Conservation (phyloP, 495 filamentous ascomycete species). For the Chaetomidium leptoderma region DNA sequence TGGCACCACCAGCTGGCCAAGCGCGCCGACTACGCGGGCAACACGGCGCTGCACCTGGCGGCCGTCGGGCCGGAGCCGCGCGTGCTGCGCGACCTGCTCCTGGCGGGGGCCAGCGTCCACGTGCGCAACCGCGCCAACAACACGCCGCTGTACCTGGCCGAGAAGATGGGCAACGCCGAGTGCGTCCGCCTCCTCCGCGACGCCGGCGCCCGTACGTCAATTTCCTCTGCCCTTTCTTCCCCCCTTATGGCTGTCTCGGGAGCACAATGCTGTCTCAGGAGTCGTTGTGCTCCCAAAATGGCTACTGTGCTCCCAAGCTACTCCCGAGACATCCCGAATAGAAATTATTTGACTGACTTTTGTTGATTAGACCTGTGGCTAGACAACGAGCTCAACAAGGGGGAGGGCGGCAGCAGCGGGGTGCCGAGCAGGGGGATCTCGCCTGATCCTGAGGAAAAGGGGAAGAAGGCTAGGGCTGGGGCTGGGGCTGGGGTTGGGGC, state of each 20-base stretch:
- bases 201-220: slow-evolving; percentile 37
- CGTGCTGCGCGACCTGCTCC: slow-evolving; percentile 68
- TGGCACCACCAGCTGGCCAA: slow-evolving; percentile 61
- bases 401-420: slow-evolving; percentile 10
- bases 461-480: not conserved
- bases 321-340: too few relatives aligned
- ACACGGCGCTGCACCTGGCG: slow-evolving; percentile 70
- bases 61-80: slow-evolving; percentile 45
- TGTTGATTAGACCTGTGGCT: slow-evolving; percentile 38
- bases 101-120: slow-evolving; percentile 80
- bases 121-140: slow-evolving; percentile 73
- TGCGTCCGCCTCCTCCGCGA: slow-evolving; percentile 58
- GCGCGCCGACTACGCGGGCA: slow-evolving; percentile 79
- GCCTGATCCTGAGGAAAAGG: not conserved
- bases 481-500: not conserved
- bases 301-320: too few relatives aligned
- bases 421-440: slow-evolving; percentile 3
- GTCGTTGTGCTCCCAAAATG: too few relatives aligned
- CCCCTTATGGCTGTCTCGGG: too few relatives aligned
- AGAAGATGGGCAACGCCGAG: slow-evolving; percentile 50
- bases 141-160: slow-evolving; percentile 77
- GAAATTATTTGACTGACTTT: too few relatives aligned
- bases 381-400: slow-evolving; percentile 19
- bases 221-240: too few relatives aligned
- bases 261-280: too few relatives aligned